phyloP scores from a whole-genome alignment of 73 alveolate genomes.

The Symbiodinium natans region DNA sequence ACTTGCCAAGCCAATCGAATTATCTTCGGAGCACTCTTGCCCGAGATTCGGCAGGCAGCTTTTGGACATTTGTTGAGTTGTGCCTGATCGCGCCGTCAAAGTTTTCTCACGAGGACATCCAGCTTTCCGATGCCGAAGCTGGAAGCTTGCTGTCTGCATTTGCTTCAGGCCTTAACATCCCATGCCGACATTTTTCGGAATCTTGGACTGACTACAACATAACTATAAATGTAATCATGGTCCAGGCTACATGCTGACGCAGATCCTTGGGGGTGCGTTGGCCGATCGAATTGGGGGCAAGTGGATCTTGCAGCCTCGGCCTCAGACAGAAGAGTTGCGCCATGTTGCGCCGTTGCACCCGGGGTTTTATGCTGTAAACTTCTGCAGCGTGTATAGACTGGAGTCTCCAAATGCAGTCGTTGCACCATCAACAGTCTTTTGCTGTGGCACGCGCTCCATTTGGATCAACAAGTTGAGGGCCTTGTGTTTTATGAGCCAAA shows the following conservation, averaged over 20 bases:
- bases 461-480: no score
- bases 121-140: constrained; percentile 30
- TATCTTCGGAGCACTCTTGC: constrained; percentile 8
- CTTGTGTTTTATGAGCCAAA: no score
- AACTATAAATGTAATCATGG: background rate
- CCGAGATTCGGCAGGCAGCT: constrained; percentile 22
- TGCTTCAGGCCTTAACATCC: background rate
- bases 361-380: no score
- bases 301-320: constrained; percentile 15
- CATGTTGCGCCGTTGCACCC: no score
- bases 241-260: constrained; percentile 26
- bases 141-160: constrained; percentile 43
- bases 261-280: constrained; percentile 27
- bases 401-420: no score
- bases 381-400: no score
- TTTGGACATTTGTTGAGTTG: no score
- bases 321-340: background rate
- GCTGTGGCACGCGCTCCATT: no score
- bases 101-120: background rate
- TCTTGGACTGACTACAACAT: no score
- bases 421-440: no score
- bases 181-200: background rate
- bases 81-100: background rate
- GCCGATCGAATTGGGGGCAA: constrained; percentile 33
- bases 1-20: constrained; percentile 41